Base-by-base conservation (phyloP, 345 rosid species). In the Cardamine occulta region DNA sequence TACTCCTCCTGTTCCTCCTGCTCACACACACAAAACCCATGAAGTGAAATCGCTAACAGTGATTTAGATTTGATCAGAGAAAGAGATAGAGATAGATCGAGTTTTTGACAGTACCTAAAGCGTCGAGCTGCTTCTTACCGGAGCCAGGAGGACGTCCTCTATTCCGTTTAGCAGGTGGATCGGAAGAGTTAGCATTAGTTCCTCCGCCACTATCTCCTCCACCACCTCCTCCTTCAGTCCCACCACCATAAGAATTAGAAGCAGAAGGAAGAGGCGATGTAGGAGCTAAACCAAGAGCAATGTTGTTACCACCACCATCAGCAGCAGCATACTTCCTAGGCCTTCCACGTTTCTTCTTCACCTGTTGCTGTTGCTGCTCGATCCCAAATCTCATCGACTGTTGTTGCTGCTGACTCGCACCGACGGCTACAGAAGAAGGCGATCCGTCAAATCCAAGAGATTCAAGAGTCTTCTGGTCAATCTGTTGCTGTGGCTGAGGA, bases 91-190 rank as follows among this genome's bases (percentile, higher is more conserved):
- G 64, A 19, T 13, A 73, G 62, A 74, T 60, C 51, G 59, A 62
- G 34, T 12, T 12, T 32, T 40, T 32, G 0, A 69, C 42, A 13
- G 40, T 75, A 93, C 99, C 99, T 76, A 96, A 75, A 15, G 99
- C 99, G 63, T 96, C 96, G 5, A 96, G 86, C 82, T 95, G 99
- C 77, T 80, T 90, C 76, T 92, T 95, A 49, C 88, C 97, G 9
- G 97, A 83, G 37, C 99, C 98, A 13, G 98, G 96, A 11, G 99
- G 99, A 80, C 99, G 76, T 57, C 99, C 99, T 12, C 97, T 79
- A 60, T 85, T 82, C 57, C 84, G 84, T 84, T 96, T 96, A 21
- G 83, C 62, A 1, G 86, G 77, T 21, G 86, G 84, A 24, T 90
- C 92, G 2, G 95, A 84, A 7, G 84, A 83, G 12, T 80, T 76